Conservation (phyloP, 2,329 filamentous ascomycete species). For the Xylariaceae sp. region DNA sequence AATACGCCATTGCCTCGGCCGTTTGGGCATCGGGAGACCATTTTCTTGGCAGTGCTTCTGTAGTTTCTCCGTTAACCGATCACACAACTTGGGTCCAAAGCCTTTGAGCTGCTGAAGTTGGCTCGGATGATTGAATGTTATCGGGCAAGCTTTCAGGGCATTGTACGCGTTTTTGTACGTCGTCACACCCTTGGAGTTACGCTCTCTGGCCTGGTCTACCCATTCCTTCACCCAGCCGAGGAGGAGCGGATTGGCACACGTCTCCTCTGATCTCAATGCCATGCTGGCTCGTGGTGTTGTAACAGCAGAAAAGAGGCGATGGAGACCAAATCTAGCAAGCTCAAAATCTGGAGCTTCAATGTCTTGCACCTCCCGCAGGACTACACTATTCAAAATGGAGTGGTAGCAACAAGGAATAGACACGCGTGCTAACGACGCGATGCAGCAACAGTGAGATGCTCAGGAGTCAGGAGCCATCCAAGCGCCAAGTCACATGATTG, state of each 20-base stretch:
- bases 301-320: conserved; percentile 2
- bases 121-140: conserved; percentile 65
- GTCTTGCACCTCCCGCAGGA: too few relatives aligned
- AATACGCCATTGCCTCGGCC: conserved; percentile 41
- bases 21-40: conserved; percentile 61
- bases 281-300: conserved; percentile 9
- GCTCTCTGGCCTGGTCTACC: conserved; percentile 63
- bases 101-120: conserved; percentile 69
- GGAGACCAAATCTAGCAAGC: too few relatives aligned
- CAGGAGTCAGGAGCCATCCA: too few relatives aligned
- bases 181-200: conserved; percentile 64
- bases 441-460: too few relatives aligned
- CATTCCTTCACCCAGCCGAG: conserved; percentile 72
- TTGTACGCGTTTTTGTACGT: conserved; percentile 72
- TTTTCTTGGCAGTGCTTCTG: conserved; percentile 59
- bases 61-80: conserved; percentile 58
- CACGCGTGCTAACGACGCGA: too few relatives aligned
- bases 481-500: too few relatives aligned
- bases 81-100: conserved; percentile 66
- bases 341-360: too few relatives aligned
- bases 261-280: conserved; percentile 27
- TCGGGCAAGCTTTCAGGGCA: conserved; percentile 68
- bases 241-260: conserved; percentile 64
- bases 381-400: too few relatives aligned
- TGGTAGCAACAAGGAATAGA: too few relatives aligned